Base-by-base conservation (phyloP, 2,329 filamentous ascomycete genomes). In the Aspergillus sp. region DNA sequence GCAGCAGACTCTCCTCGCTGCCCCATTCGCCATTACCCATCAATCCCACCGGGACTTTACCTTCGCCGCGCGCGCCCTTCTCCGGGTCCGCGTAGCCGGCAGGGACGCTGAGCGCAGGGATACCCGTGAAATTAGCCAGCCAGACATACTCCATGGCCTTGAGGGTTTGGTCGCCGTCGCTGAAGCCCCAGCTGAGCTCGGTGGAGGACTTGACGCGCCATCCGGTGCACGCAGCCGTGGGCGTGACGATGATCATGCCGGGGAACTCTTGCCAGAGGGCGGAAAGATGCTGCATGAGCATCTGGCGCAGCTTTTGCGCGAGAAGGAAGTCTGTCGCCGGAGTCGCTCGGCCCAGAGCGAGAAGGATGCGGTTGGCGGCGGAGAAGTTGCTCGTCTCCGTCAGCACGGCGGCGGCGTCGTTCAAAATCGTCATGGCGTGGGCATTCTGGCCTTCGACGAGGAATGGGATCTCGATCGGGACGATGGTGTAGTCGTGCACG, bases 71-170 rank as follows among this genome's bases (percentile, higher is more conserved):
- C 1, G 68, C 62, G 0, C 45, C 45, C 22, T 12, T 81, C 71
- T 52, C 74, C 3, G 54, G 29, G 12, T 57, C 50, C 1, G 81
- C 83, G 73, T 90, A 94, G 1, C 90, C 91, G 6, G 90, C 85
- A 0, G 91, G 90, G 14, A 85, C 85, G 42, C 81, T 85, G 4
- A 92, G 81, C 1, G 89, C 86, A 0, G 91, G 91, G 31, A 86
- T 85, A 0, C 91, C 91, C 0, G 82, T 84, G 64, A 90, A 86
- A 75, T 96, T 96, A 6, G 91, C 88, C 32, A 94, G 75, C 84
- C 89, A 94, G 6, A 89, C 85, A 74, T 90, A 95, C 73, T 87
- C 84, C 90, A 95, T 94, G 69, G 84, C 88, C 42, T 82, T 79
- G 31, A 94, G 76, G 20, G 84, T 86, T 64, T 76, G 79, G 73